Evolutionary conservation across 164 flowering plant genomes (phyloP).

Genomic region (Amborella trichopoda): DNA sequence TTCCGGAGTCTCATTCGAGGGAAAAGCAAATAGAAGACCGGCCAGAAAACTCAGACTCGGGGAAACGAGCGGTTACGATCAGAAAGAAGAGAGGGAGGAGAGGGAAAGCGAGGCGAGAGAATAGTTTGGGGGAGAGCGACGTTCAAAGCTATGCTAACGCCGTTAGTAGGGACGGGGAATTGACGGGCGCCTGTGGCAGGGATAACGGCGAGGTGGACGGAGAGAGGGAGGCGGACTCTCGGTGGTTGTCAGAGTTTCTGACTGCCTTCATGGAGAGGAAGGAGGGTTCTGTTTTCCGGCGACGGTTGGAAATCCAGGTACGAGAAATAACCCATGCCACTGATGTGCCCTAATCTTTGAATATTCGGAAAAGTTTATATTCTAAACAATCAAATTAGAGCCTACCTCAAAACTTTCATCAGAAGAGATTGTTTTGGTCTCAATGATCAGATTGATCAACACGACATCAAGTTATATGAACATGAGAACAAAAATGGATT

Average conservation of each 20-base stretch:
- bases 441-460: too few species aligned
- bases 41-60: slow-evolving; percentile 8
- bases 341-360: too few species aligned
- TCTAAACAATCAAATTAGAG: too few species aligned
- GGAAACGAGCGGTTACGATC: slow-evolving; percentile 11
- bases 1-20: too few species aligned
- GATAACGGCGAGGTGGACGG: slow-evolving; percentile 13
- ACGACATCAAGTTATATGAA: too few species aligned
- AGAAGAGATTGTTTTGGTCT: too few species aligned
- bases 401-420: too few species aligned
- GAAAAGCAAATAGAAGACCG: too few species aligned
- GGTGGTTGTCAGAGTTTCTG: slow-evolving; percentile 19
- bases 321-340: background rate
- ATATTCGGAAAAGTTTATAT: too few species aligned
- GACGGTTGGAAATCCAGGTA: slow-evolving; percentile 77
- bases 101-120: slow-evolving; percentile 37
- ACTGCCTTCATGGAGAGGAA: slow-evolving; percentile 29
- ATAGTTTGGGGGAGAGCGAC: slow-evolving; percentile 43
- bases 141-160: slow-evolving; percentile 21
- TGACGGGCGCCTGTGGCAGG: slow-evolving; percentile 24
- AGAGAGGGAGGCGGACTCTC: slow-evolving; percentile 6
- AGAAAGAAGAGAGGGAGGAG: slow-evolving; percentile 67
- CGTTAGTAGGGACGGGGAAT: slow-evolving; percentile 8
- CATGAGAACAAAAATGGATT: too few species aligned
- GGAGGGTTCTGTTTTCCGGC: slow-evolving; percentile 32